Evolutionary conservation across 202 grass and related monocot species (phyloP).

Genomic region (Schoenoplectus tabernaemontani): DNA sequence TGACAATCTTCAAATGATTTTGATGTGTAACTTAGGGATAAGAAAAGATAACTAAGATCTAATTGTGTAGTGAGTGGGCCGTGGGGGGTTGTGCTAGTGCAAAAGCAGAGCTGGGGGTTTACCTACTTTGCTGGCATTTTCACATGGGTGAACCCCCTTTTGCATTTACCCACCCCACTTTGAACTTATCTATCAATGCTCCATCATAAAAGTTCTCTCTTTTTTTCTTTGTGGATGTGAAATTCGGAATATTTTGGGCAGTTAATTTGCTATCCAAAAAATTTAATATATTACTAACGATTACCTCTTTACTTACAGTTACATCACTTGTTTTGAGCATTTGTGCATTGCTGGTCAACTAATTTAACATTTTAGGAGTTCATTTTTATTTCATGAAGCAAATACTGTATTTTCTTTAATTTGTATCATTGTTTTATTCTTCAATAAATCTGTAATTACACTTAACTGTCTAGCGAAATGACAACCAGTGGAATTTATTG

Average conservation of each 20-base stretch:
- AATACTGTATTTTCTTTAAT: neutral
- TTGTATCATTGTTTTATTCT: neutral
- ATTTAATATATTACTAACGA: neutral
- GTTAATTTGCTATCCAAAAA: neutral
- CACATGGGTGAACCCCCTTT: slow-evolving; percentile 9
- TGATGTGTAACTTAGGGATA: neutral
- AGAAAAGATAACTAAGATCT: neutral
- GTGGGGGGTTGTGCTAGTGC: too few relatives aligned
- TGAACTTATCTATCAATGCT: neutral
- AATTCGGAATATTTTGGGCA: neutral
- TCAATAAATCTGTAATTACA: neutral
- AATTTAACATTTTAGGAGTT: neutral
- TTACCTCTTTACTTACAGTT: too few relatives aligned
- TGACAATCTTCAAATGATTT: slow-evolving; percentile 5
- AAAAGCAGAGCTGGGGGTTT: neutral
- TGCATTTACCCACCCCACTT: neutral
- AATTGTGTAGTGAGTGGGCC: neutral
- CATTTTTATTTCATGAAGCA: neutral
- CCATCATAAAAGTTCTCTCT: neutral
- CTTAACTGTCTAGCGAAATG: neutral
- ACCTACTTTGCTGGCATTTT: neutral
- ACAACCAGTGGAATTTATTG: neutral
- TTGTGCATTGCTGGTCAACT: neutral
- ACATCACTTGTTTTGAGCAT: neutral
- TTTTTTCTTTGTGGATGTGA: neutral